Evolutionary conservation across 2,329 filamentous ascomycete species (phyloP).

Genomic region (Chalara sp.): DNA sequence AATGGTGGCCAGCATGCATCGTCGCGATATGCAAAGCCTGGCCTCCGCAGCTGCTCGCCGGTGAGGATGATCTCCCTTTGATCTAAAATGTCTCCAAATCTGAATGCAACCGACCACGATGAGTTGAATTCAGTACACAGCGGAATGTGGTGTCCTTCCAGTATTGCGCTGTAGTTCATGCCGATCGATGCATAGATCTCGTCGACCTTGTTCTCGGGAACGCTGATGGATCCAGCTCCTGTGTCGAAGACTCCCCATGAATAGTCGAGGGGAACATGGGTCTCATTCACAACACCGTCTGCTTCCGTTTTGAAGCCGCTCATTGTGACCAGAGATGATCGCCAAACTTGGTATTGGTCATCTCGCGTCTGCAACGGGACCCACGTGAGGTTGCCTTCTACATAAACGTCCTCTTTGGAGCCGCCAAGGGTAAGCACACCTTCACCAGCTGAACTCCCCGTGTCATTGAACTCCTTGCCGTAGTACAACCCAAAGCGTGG

Average conservation of each 20-base stretch:
- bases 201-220: neutral
- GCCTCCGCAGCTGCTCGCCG: neutral
- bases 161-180: neutral
- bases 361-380: neutral
- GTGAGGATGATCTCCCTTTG: neutral
- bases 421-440: conserved; percentile 1
- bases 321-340: neutral
- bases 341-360: neutral
- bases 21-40: neutral
- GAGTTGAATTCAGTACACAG: neutral
- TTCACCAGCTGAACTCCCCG: neutral
- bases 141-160: neutral
- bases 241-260: conserved; percentile 3
- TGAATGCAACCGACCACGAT: conserved; percentile 1
- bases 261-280: neutral
- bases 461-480: neutral
- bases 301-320: too few relatives aligned
- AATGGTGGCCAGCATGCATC: neutral
- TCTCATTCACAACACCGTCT: neutral
- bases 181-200: neutral
- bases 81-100: neutral
- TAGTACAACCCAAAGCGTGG: conserved; percentile 2
- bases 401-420: conserved; percentile 1
- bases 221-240: neutral
- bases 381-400: neutral